phyloP scores from a whole-genome alignment of 2,329 filamentous ascomycete species.

The Metarhizium anisopliae region DNA sequence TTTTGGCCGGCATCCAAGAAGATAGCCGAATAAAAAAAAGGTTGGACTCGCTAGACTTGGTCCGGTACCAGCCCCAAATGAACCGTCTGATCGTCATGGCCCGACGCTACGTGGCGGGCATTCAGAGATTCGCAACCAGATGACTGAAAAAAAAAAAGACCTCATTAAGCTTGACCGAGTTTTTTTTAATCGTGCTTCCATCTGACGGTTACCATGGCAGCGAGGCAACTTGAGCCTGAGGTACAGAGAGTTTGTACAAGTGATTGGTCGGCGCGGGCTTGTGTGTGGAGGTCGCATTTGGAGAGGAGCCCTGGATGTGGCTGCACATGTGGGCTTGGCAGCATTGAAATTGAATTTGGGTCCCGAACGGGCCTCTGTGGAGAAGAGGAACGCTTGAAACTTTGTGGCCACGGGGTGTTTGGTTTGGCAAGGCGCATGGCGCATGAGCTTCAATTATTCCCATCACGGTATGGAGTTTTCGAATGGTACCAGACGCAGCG shows the following conservation, averaged over 20 bases:
- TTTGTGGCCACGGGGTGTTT: not conserved
- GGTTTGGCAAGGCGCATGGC: not conserved
- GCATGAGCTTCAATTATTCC: not conserved
- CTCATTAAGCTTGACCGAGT: not conserved
- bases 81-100: too few relatives aligned
- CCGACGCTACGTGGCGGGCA: too few relatives aligned
- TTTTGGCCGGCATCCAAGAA: too few relatives aligned
- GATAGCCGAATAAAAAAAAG: too few relatives aligned
- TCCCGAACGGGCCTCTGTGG: not conserved
- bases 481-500: too few relatives aligned
- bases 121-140: too few relatives aligned
- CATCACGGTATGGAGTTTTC: not conserved
- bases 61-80: too few relatives aligned
- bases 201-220: constrained; percentile 1
- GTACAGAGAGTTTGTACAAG: not conserved
- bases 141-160: not conserved
- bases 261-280: not conserved
- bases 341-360: not conserved
- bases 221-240: not conserved
- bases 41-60: too few relatives aligned
- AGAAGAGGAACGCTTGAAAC: not conserved
- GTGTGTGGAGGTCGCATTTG: too few relatives aligned
- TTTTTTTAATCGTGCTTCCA: too few relatives aligned
- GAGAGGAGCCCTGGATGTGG: not conserved
- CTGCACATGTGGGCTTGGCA: not conserved